phyloP scores from a whole-genome alignment of 2,329 filamentous ascomycete species.

The Colletotrichum tofieldiae region DNA sequence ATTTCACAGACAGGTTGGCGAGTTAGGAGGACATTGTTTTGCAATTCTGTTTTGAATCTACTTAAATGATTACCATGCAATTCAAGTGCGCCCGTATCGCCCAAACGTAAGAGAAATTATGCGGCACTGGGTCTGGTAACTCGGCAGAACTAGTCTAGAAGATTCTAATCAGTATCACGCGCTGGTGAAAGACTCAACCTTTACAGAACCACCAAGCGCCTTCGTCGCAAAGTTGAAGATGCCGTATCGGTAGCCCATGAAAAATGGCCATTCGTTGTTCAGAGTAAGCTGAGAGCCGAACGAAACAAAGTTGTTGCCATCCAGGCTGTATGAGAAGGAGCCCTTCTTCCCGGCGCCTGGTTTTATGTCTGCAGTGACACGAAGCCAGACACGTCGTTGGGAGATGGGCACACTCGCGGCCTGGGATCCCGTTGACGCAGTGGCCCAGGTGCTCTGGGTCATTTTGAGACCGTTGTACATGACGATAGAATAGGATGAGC shows the following conservation, averaged over 20 bases:
- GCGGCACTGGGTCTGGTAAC: neutral
- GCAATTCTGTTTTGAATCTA: neutral
- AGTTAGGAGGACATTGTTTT: neutral
- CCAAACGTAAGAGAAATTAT: neutral
- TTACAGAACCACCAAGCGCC: slow-evolving; percentile 43
- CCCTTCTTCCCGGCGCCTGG: slow-evolving; percentile 41
- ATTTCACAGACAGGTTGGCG: too few species aligned
- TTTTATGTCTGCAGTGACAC: slow-evolving; percentile 44
- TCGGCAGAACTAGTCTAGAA: neutral
- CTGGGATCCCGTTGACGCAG: neutral
- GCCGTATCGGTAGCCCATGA: slow-evolving; percentile 64
- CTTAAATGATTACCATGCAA: neutral
- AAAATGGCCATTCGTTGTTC: slow-evolving; percentile 60
- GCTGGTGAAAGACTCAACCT: slow-evolving; percentile 16
- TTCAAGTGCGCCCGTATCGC: neutral
- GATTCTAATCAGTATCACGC: slow-evolving; percentile 12
- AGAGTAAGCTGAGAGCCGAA: slow-evolving; percentile 55
- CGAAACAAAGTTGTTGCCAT: slow-evolving; percentile 56
- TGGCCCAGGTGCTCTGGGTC: slow-evolving; percentile 5
- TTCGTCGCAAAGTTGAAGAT: slow-evolving; percentile 66
- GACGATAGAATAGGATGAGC: slow-evolving; percentile 47
- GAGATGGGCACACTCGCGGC: slow-evolving; percentile 4
- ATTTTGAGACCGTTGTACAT: slow-evolving; percentile 24
- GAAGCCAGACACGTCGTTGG: slow-evolving; percentile 43
- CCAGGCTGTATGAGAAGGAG: slow-evolving; percentile 57